Percentiles rank a stretch among this genome's conserved stretches.
phyloP scores from a whole-genome alignment of 768 basidiomycete species.

The Lenzites betulinus region DNA sequence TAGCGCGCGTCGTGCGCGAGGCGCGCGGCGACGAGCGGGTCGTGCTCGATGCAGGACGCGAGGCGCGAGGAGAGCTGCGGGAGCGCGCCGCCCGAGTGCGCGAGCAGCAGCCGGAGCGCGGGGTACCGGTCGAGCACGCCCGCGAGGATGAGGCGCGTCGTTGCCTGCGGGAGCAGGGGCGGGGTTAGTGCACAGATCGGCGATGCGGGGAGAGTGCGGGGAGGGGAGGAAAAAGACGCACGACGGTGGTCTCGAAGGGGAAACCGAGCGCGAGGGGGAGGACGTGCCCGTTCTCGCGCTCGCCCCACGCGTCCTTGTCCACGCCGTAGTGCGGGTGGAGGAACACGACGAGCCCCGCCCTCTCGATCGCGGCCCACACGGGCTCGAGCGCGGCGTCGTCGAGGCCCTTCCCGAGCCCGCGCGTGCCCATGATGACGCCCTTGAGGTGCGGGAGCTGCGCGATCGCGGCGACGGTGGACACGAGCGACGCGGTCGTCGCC shows the following conservation, averaged over 20 bases:
- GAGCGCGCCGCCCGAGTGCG: conserved; percentile 86
- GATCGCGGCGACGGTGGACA: conserved; percentile 71
- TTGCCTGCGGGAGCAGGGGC: conserved; percentile 44
- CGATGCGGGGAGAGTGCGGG: too few relatives aligned
- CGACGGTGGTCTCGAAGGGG: conserved; percentile 88
- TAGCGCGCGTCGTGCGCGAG: conserved; percentile 81
- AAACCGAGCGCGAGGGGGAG: conserved; percentile 86
- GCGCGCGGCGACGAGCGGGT: conserved; percentile 74
- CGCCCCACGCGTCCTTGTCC: conserved; percentile 71
- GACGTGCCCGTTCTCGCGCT: conserved; percentile 82
- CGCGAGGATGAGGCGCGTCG: conserved; percentile 77
- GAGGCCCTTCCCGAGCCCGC: conserved; percentile 74
- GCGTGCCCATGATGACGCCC: conserved; percentile 81
- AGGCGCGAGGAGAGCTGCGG: conserved; percentile 83
- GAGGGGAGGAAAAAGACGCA: conserved; percentile 39
- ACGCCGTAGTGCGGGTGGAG: conserved; percentile 88
- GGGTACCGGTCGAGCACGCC: conserved; percentile 84
- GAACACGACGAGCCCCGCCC: conserved; percentile 73
- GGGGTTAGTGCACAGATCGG: not conserved
- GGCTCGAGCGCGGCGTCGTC: conserved; percentile 80
- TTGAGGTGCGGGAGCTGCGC: conserved; percentile 64
- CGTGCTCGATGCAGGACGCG: conserved; percentile 83
- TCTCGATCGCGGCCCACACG: conserved; percentile 78
- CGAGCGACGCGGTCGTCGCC: conserved; percentile 53
- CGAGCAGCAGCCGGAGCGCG: conserved; percentile 71